These are phyloP conservation scores for Pseudoneurospora amorphoporcata DNA, from an alignment of 495 filamentous ascomycete genomes.

Conservation along the genomic window DNA sequence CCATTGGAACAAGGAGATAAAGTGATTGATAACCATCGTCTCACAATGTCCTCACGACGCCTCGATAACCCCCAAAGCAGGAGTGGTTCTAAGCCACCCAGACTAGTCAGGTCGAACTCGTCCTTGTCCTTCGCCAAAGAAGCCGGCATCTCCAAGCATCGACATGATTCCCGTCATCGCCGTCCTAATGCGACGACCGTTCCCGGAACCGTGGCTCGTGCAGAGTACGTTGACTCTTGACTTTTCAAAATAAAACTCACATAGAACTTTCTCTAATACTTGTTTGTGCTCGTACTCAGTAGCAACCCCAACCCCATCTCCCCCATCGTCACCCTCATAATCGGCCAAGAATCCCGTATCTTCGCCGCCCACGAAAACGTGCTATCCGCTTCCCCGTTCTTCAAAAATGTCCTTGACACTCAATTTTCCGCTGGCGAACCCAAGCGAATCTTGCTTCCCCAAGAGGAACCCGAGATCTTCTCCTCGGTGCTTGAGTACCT, in stretches of 20 bases:
- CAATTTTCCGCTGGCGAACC: slow-evolving; percentile 52
- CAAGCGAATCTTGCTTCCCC: slow-evolving; percentile 68
- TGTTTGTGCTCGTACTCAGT: slow-evolving; percentile 19
- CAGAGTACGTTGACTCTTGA: slow-evolving; percentile 22
- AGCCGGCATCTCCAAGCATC: slow-evolving; percentile 34
- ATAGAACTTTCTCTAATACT: slow-evolving; percentile 6
- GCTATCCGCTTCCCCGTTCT: slow-evolving; percentile 68
- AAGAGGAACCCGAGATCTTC: slow-evolving; percentile 83
- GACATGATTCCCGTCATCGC: slow-evolving; percentile 27
- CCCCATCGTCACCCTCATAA: slow-evolving; percentile 66
- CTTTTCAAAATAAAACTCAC: background rate
- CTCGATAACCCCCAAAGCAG: slow-evolving; percentile 27
- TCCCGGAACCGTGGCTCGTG: slow-evolving; percentile 16
- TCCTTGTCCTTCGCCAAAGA: slow-evolving; percentile 40
- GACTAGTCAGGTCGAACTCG: slow-evolving; percentile 30
- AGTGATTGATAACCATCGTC: background rate
- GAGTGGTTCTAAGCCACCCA: slow-evolving; percentile 34
- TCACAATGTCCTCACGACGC: slow-evolving; percentile 35
- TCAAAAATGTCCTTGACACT: slow-evolving; percentile 48
- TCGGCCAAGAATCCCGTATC: slow-evolving; percentile 68
- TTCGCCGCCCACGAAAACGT: slow-evolving; percentile 89
- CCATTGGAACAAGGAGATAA: background rate
- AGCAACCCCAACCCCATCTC: slow-evolving; percentile 40
- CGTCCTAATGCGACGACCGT: slow-evolving; percentile 30
- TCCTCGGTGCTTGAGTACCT: slow-evolving; percentile 84